Percentiles rank a stretch among this genome's conserved stretches.
Conservation (phyloP, 768 basidiomycete genomes). For the Kwoniella bestiolae region DNA sequence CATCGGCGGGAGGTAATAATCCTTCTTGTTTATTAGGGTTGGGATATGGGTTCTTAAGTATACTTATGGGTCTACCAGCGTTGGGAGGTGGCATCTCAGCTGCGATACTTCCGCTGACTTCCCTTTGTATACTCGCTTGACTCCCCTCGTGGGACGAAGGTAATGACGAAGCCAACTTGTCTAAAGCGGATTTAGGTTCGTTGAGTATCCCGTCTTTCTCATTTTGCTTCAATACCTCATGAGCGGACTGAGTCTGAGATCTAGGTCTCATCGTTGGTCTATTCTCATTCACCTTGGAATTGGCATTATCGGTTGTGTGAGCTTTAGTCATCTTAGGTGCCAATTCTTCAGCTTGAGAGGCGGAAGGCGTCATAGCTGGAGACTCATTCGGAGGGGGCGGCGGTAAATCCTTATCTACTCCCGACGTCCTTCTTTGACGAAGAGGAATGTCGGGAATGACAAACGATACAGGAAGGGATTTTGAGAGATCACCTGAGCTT, state of each 20-base stretch:
- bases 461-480: constrained; percentile 2
- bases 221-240: constrained; percentile 42
- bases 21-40: constrained; percentile 23
- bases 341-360: constrained; percentile 9
- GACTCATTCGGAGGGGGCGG: constrained; percentile 34
- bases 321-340: constrained; percentile 39
- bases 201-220: constrained; percentile 35
- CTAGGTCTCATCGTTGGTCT: constrained; percentile 41
- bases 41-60: constrained; percentile 31
- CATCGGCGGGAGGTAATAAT: constrained; percentile 7
- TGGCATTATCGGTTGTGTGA: constrained; percentile 32
- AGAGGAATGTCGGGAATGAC: background rate
- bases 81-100: constrained; percentile 28
- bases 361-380: constrained; percentile 2
- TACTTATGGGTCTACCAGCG: constrained; percentile 30
- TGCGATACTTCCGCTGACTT: constrained; percentile 25
- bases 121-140: constrained; percentile 3
- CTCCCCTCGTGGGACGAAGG: background rate
- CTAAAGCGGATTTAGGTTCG: constrained; percentile 52
- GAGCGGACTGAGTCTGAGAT: constrained; percentile 48
- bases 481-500: constrained; percentile 10
- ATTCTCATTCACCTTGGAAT: background rate
- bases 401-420: constrained; percentile 39
- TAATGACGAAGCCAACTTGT: constrained; percentile 30
- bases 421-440: background rate